Evolutionary conservation across 305 asterid genomes (phyloP), one percentile per base, ranked within the genome.

Genomic region (Solanum hybrid): DNA sequence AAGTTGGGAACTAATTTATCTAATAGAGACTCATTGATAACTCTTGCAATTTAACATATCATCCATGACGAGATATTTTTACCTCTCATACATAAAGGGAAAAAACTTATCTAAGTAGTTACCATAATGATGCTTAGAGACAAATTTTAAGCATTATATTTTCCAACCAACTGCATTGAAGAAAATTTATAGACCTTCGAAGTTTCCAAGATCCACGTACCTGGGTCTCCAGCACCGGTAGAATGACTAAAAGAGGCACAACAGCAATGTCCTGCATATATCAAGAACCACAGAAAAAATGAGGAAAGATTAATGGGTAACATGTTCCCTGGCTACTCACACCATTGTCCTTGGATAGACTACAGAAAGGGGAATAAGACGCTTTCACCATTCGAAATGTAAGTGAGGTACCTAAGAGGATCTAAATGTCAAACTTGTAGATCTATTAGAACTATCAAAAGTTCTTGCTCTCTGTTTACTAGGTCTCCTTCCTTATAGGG

Each of bases 211-310:
- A 69, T 15, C 88, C 77, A 60, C 22, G 51, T 92, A 97, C 99
- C 99, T 97, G 99, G 91, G 94, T 97, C 94, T 97, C 99, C 93
- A 97, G 90, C 92, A 97, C 98, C 4, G 99, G 99, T 72, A 97
- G 94, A 93, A 97, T 92, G 94, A 97, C 99, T 89, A 97, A 94
- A 91, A 97, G 99, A 13, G 99, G 99, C 92, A 97, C 99, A 87
- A 97, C 99, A 82, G 98, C 99, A 90, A 97, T 97, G 91, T 97
- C 99, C 99, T 97, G 98, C 93, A 90, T 92, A 93, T 89, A 92
- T 90, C 92, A 93, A 92, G 94, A 91, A 89, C 92, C 85, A 91
- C 85, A 89, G 72, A 90, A 89, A 87, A 87, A 86, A 88, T 92
- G 90, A 87, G 86, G 89, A 93, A 88, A 95, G 34, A 38, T 77